A percentile compares a stretch with the other conserved stretches of the same genome.
Conservation (phyloP, 805 yeast genomes). For the Monosporozyma aerobia region DNA sequence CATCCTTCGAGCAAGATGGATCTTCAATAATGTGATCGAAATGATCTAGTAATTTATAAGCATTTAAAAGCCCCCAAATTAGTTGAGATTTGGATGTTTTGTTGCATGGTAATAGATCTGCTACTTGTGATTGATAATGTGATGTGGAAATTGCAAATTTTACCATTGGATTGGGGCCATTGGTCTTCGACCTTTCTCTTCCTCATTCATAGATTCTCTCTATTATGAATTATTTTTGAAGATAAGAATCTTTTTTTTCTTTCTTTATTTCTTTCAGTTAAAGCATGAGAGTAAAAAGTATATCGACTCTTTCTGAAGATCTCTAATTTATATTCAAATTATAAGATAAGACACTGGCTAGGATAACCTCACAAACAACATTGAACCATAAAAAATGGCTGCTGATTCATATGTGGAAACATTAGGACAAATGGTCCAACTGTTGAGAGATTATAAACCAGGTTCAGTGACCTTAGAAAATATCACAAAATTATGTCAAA, state of each 20-base stretch:
- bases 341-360: not conserved
- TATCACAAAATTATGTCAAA: slow-evolving; percentile 28
- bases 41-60: slow-evolving; percentile 15
- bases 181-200: not conserved
- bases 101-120: slow-evolving; percentile 29
- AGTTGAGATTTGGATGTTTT: slow-evolving; percentile 19
- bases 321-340: not conserved
- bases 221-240: not conserved
- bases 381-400: slow-evolving; percentile 13
- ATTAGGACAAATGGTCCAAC: slow-evolving; percentile 23
- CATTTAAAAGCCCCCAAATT: slow-evolving; percentile 16
- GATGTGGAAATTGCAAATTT: slow-evolving; percentile 21
- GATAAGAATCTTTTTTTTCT: not conserved
- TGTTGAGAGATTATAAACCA: slow-evolving; percentile 27
- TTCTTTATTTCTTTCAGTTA: not conserved
- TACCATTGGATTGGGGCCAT: slow-evolving; percentile 9
- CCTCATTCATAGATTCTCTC: not conserved
- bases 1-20: slow-evolving; percentile 23
- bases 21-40: slow-evolving; percentile 17
- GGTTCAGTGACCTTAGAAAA: slow-evolving; percentile 27
- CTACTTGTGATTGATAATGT: slow-evolving; percentile 22
- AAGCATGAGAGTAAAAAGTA: not conserved
- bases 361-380: not conserved
- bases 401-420: slow-evolving; percentile 21
- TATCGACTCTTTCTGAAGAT: not conserved